phyloP scores from a whole-genome alignment of 371 early-diverging fungal species.

The Nematocida sp. region DNA sequence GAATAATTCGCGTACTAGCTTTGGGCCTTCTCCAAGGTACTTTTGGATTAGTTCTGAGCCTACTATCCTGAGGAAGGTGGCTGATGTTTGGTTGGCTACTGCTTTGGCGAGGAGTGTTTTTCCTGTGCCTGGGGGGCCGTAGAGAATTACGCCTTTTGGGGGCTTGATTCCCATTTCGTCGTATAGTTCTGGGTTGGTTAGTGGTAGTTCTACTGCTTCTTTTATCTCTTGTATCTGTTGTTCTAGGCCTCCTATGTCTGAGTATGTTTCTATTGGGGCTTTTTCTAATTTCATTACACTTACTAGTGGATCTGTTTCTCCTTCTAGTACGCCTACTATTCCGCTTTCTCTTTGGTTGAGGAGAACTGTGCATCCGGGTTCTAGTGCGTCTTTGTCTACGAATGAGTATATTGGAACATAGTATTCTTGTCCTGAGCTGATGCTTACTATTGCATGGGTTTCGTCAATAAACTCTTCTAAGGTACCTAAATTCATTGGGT shows the following conservation, averaged over 20 bases:
- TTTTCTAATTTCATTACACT: conserved; percentile 99
- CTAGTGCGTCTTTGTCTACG: conserved; percentile 65
- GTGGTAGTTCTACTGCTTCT: conserved; percentile 97
- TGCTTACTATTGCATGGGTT: conserved; percentile 95
- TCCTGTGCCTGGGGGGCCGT: conserved; percentile 96
- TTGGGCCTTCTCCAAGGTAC: conserved; percentile 98
- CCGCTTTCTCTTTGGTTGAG: conserved; percentile 65
- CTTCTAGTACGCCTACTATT: conserved; percentile 86
- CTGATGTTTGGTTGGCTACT: conserved; percentile 98
- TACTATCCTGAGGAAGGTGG: conserved; percentile 95
- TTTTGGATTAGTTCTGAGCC: conserved; percentile 99
- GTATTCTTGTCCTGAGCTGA: conserved; percentile 87
- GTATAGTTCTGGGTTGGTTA: conserved; percentile 97
- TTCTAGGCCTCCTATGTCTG: conserved; percentile 96
- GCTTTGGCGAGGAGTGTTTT: conserved; percentile 98
- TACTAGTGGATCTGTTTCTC: conserved; percentile 95
- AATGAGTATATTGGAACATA: conserved; percentile 67
- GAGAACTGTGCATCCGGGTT: conserved; percentile 65
- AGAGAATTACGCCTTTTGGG: conserved; percentile 98
- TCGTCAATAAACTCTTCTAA: conserved; percentile 99
- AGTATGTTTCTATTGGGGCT: conserved; percentile 96
- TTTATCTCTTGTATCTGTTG: conserved; percentile 98
- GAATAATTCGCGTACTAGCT: conserved; percentile 96
- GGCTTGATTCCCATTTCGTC: conserved; percentile 99
- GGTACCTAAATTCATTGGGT: conserved; percentile 93